These are phyloP conservation scores for Lentinus brumalis DNA, from an alignment of 768 basidiomycete genomes.

Conservation along the genomic window DNA sequence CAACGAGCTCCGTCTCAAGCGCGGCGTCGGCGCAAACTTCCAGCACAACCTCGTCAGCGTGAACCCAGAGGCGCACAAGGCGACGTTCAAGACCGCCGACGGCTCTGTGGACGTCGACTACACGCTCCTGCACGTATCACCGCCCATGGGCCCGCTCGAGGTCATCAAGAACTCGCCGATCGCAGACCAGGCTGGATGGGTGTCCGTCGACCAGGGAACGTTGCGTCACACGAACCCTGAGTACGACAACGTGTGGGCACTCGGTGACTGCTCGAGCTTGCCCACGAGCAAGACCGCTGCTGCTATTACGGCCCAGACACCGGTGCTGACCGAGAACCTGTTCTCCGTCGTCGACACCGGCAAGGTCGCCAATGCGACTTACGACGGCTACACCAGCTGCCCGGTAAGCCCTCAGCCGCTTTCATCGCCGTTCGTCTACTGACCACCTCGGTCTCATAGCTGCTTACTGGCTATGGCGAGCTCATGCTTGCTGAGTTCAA, in stretches of 20 bases:
- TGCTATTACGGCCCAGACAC: conserved; percentile 88
- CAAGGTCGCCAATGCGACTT: conserved; percentile 64
- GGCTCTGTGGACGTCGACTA: conserved; percentile 74
- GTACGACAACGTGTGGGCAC: conserved; percentile 79
- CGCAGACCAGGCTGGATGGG: conserved; percentile 86
- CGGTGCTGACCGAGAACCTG: conserved; percentile 88
- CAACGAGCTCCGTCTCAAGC: conserved; percentile 71
- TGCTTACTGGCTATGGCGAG: conserved; percentile 80
- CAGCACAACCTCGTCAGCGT: conserved; percentile 80
- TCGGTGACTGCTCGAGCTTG: conserved; percentile 91
- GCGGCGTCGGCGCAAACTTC: conserved; percentile 82
- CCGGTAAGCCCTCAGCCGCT: conserved; percentile 54
- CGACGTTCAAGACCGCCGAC: conserved; percentile 83
- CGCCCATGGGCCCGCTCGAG: conserved; percentile 90
- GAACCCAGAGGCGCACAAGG: conserved; percentile 68
- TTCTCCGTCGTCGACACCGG: conserved; percentile 76
- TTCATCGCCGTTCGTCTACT: background rate
- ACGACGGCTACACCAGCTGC: conserved; percentile 90
- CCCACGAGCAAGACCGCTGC: conserved; percentile 98
- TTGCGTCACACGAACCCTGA: conserved; percentile 83
- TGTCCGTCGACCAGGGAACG: conserved; percentile 79
- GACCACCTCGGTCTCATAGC: conserved; percentile 39
- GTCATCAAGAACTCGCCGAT: conserved; percentile 78
- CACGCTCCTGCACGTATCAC: conserved; percentile 81
- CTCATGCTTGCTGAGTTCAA: conserved; percentile 92